phyloP scores from a whole-genome alignment of 2,329 filamentous ascomycete species.

The Fusarium keratoplasticum region DNA sequence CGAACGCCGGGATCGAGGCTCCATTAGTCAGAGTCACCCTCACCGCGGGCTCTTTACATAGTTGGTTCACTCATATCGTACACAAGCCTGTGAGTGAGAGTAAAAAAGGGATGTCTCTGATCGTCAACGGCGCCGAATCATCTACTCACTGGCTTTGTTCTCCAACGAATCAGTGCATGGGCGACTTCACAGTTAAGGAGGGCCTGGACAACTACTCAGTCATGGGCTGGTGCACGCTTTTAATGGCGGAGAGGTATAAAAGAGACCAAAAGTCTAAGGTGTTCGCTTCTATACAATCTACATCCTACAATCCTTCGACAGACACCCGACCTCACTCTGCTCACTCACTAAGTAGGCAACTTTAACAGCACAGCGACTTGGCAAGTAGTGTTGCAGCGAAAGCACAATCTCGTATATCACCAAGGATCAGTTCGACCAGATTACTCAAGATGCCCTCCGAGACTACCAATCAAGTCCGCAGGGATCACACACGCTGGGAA shows the following conservation, averaged over 20 bases:
- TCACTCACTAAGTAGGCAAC: background rate
- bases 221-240: background rate
- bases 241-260: background rate
- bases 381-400: background rate
- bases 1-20: background rate
- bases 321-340: background rate
- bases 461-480: background rate
- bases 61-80: background rate
- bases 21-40: background rate
- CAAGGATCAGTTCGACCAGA: background rate
- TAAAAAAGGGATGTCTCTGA: background rate
- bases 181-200: background rate
- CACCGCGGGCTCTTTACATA: background rate
- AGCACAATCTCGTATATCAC: background rate
- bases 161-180: background rate
- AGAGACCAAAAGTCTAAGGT: background rate
- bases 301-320: background rate
- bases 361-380: background rate
- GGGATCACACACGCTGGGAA: background rate
- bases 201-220: background rate
- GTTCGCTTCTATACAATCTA: background rate
- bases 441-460: background rate
- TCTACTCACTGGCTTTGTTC: background rate
- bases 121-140: too few relatives aligned
- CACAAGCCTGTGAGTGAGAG: background rate